Percentiles rank a stretch among this genome's conserved stretches.
Evolutionary conservation across 2,329 filamentous ascomycete species (phyloP).

Genomic region (Cryphonectria naterciae): DNA sequence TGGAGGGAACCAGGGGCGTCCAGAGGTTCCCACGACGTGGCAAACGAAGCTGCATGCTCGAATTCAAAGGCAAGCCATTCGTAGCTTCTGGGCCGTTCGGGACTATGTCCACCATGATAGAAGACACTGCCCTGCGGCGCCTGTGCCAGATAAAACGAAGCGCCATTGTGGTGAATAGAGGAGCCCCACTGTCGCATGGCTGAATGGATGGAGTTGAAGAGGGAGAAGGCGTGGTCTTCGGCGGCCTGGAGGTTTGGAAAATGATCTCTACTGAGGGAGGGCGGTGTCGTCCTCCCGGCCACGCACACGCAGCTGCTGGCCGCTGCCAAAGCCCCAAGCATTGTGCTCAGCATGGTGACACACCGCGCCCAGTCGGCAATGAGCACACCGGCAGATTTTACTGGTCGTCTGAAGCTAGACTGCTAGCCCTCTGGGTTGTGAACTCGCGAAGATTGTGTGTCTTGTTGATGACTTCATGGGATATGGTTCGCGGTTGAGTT

Average conservation of each 20-base stretch:
- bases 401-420: not conserved
- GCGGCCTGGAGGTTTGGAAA: slow-evolving; percentile 9
- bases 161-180: slow-evolving; percentile 65
- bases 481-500: not conserved
- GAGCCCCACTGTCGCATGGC: slow-evolving; percentile 56
- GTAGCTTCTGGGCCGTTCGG: slow-evolving; percentile 50
- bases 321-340: not conserved
- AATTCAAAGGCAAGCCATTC: slow-evolving; percentile 68
- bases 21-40: slow-evolving; percentile 34
- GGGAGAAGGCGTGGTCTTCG: slow-evolving; percentile 18
- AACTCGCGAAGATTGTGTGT: not conserved
- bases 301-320: not conserved
- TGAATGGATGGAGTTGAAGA: slow-evolving; percentile 28
- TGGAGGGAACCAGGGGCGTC: too few species aligned
- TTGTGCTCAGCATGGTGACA: not conserved
- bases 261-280: not conserved
- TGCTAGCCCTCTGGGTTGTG: not conserved
- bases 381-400: not conserved
- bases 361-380: not conserved
- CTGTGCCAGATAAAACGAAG: slow-evolving; percentile 61
- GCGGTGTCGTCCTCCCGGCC: not conserved
- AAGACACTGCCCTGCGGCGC: slow-evolving; percentile 59
- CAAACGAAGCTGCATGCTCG: slow-evolving; percentile 63
- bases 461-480: not conserved
- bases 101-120: slow-evolving; percentile 56